phyloP scores from a whole-genome alignment of 2,329 filamentous ascomycete species.

The Ophiognomonia clavigignenti-juglandacearum region DNA sequence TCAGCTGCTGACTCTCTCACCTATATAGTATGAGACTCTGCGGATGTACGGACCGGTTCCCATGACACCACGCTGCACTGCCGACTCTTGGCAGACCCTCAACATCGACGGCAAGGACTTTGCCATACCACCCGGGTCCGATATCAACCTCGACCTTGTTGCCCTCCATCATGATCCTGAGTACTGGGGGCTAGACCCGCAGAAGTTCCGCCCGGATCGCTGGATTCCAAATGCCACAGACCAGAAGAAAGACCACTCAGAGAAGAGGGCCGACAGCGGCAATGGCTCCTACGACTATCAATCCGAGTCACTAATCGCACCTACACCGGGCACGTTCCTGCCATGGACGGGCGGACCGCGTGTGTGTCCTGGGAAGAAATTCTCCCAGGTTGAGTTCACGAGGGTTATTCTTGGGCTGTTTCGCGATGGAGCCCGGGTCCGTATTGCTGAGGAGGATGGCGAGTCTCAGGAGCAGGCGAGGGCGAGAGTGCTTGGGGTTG shows the following conservation, averaged over 20 bases:
- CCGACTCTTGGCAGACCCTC: neutral
- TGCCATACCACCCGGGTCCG: neutral
- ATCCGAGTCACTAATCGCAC: conserved; percentile 1
- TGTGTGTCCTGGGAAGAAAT: conserved; percentile 5
- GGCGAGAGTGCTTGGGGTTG: neutral
- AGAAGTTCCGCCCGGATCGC: conserved; percentile 3
- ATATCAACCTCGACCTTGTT: neutral
- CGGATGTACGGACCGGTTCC: conserved; percentile 8
- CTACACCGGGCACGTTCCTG: neutral
- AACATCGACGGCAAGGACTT: conserved; percentile 3
- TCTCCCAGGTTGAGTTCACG: conserved; percentile 9
- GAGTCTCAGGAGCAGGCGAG: conserved; percentile 1
- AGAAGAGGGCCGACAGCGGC: neutral
- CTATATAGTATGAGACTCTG: conserved; percentile 12
- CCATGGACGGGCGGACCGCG: conserved; percentile 4
- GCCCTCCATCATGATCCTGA: conserved; percentile 2
- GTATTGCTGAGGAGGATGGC: neutral
- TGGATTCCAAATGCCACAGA: conserved; percentile 1
- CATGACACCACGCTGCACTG: conserved; percentile 1
- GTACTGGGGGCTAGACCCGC: conserved; percentile 3
- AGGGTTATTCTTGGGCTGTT: conserved; percentile 1
- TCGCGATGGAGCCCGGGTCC: neutral
- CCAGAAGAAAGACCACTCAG: neutral
- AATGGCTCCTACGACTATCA: conserved; percentile 1
- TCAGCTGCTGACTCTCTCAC: neutral